Percentiles rank a stretch among this genome's conserved stretches.
Conservation (phyloP, 352 stramenopile species). For the Phytophthora pini region DNA sequence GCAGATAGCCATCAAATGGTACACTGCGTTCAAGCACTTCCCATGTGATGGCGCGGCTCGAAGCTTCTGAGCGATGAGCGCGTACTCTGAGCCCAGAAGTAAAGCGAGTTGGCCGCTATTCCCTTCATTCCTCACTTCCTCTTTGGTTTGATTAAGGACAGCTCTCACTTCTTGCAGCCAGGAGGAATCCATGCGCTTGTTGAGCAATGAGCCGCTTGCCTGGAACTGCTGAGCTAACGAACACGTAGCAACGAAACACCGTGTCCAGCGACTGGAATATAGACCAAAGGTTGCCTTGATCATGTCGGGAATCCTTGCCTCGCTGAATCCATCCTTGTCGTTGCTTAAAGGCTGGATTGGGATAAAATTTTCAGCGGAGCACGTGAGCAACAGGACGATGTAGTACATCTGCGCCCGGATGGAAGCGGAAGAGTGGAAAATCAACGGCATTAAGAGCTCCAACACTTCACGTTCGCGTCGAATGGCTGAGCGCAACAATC, state of each 20-base stretch:
- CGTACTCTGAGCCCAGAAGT: constrained; percentile 29
- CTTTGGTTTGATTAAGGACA: constrained; percentile 9
- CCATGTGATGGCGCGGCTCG: constrained; percentile 57
- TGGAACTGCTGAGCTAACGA: constrained; percentile 28
- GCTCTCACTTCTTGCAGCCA: constrained; percentile 34
- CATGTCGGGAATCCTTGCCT: constrained; percentile 33
- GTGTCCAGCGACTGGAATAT: constrained; percentile 43
- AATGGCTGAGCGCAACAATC: constrained; percentile 36
- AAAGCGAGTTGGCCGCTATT: not conserved
- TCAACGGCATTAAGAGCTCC: constrained; percentile 35
- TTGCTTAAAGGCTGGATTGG: constrained; percentile 4
- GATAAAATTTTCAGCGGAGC: constrained; percentile 54
- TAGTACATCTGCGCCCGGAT: constrained; percentile 72
- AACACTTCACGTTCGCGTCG: constrained; percentile 35
- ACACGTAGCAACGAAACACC: constrained; percentile 38
- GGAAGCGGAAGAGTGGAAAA: constrained; percentile 44
- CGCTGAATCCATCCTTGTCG: constrained; percentile 1
- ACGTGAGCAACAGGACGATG: constrained; percentile 64
- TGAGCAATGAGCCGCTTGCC: constrained; percentile 12
- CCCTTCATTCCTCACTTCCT: constrained; percentile 6
- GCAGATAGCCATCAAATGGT: constrained; percentile 55
- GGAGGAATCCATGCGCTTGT: constrained; percentile 14
- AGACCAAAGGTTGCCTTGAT: constrained; percentile 53
- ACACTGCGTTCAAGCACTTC: constrained; percentile 70
- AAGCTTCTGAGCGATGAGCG: constrained; percentile 37